phyloP scores from a whole-genome alignment of 2,329 filamentous ascomycete genomes.

The Rhynchosporium secalis region DNA sequence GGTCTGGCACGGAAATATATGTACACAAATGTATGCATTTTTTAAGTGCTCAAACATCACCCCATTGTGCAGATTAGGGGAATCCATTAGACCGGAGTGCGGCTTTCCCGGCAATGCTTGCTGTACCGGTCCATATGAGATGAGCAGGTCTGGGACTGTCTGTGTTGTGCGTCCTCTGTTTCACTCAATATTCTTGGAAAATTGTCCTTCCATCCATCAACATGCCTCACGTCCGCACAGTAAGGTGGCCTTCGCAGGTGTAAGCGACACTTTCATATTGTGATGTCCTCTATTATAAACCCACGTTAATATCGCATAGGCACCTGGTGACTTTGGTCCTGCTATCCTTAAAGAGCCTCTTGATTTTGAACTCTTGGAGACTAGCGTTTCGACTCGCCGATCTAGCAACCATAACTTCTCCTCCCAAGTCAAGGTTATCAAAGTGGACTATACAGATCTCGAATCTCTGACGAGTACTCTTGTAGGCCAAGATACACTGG shows the following conservation, averaged over 20 bases:
- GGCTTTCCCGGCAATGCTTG: not conserved
- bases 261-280: constrained; percentile 17
- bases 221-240: constrained; percentile 29
- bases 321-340: constrained; percentile 30
- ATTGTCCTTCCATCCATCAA: not conserved
- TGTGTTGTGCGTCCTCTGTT: not conserved
- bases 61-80: constrained; percentile 23
- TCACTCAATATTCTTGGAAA: not conserved
- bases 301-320: constrained; percentile 21
- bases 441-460: constrained; percentile 47
- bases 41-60: constrained; percentile 19
- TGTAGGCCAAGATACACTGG: constrained; percentile 56
- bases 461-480: constrained; percentile 49
- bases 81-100: constrained; percentile 18
- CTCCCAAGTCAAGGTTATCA: constrained; percentile 44
- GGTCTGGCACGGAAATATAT: not conserved
- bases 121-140: constrained; percentile 8
- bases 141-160: not conserved
- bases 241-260: constrained; percentile 31
- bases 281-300: not conserved
- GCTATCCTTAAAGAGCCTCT: constrained; percentile 32
- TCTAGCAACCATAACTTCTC: constrained; percentile 24
- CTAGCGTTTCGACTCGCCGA: constrained; percentile 51
- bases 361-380: constrained; percentile 41
- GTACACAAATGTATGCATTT: not conserved